phyloP scores from a whole-genome alignment of 345 rosid species.

The Populus pruinosa region DNA sequence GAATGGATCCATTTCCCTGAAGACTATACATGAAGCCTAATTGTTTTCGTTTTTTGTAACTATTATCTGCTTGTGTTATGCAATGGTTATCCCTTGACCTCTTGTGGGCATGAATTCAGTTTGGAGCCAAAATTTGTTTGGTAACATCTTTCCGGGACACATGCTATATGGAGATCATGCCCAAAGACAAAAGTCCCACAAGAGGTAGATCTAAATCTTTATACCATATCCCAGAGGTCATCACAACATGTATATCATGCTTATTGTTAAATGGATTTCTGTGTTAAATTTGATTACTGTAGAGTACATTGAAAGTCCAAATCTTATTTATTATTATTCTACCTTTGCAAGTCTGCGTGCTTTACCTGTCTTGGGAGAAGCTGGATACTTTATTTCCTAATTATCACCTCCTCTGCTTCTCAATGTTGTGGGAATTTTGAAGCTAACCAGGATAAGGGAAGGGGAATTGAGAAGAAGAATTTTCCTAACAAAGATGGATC shows the following conservation, averaged over 20 bases:
- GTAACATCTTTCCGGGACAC: slow-evolving; percentile 91
- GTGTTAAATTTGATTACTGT: not conserved
- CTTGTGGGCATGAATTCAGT: slow-evolving; percentile 46
- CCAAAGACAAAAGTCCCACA: slow-evolving; percentile 57
- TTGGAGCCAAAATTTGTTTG: slow-evolving; percentile 69
- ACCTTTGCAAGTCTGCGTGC: not conserved
- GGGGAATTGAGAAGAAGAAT: not conserved
- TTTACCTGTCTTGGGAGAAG: not conserved
- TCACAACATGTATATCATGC: not conserved
- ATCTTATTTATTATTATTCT: not conserved
- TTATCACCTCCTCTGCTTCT: not conserved
- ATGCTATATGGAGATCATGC: slow-evolving; percentile 76
- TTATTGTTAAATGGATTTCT: not conserved
- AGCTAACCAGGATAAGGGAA: not conserved
- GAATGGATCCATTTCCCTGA: not conserved
- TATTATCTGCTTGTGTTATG: not conserved
- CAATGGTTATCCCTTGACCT: slow-evolving; percentile 27
- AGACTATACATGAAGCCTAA: not conserved
- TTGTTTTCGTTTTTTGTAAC: not conserved
- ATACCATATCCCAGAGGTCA: not conserved
- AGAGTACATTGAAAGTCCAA: not conserved
- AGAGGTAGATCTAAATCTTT: slow-evolving; percentile 47
- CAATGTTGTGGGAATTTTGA: not conserved
- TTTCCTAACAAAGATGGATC: not conserved
- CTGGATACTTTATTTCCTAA: not conserved